A percentile compares a stretch with the other conserved stretches of the same genome.
Conservation (phyloP, 1,139 yeast genomes). For the Debaryomycetaceae sp. region DNA sequence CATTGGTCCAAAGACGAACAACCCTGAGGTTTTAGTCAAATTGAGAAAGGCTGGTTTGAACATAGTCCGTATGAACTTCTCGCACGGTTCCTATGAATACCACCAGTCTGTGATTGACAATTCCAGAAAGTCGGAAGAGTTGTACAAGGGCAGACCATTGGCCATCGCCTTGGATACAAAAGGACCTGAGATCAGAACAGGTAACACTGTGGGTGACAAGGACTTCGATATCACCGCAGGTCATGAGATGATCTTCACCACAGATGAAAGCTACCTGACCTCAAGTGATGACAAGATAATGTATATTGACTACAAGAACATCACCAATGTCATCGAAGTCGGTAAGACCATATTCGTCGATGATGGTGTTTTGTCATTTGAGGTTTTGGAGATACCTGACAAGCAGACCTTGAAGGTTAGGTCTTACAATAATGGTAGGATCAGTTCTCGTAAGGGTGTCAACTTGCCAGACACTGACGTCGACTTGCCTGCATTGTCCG, state of each 20-base stretch:
- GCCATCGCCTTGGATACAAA: conserved; percentile 98
- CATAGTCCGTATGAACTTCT: conserved; percentile 98
- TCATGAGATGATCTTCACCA: conserved; percentile 91
- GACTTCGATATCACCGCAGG: conserved; percentile 82
- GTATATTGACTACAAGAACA: conserved; percentile 93
- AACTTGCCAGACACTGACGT: conserved; percentile 99
- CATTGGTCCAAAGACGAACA: conserved; percentile 96
- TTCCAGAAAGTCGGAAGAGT: conserved; percentile 88
- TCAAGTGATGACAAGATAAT: conserved; percentile 73
- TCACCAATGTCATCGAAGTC: conserved; percentile 82
- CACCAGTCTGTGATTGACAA: conserved; percentile 96
- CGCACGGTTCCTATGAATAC: conserved; percentile 96
- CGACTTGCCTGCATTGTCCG: conserved; percentile 96
- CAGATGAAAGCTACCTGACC: conserved; percentile 76
- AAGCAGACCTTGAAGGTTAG: conserved; percentile 77
- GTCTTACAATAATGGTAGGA: conserved; percentile 91
- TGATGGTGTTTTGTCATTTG: conserved; percentile 96
- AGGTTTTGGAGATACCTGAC: conserved; percentile 80
- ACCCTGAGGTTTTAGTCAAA: conserved; percentile 76
- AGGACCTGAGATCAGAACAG: conserved; percentile 99
- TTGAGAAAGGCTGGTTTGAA: conserved; percentile 96
- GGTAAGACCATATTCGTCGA: conserved; percentile 93
- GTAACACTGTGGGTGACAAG: conserved; percentile 74
- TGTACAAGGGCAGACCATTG: conserved; percentile 91
- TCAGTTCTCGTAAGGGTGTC: conserved; percentile 98